Conservation (phyloP, 2,329 filamentous ascomycete species). For the Amphichorda felina region DNA sequence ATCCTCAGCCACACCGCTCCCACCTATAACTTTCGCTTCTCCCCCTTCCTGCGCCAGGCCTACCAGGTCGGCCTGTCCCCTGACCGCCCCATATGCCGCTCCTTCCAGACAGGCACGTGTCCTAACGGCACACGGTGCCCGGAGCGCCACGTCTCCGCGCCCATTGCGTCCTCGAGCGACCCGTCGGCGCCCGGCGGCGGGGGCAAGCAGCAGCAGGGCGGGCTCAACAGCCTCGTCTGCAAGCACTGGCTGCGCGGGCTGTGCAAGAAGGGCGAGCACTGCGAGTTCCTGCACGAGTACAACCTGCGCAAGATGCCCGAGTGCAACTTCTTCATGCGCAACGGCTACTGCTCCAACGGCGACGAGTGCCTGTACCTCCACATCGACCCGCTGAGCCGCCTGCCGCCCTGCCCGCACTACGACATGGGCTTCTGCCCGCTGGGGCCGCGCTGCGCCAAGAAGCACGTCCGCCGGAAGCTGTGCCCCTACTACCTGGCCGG, state of each 20-base stretch:
- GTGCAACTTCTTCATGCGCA: slow-evolving; percentile 90
- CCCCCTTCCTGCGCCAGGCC: slow-evolving; percentile 69
- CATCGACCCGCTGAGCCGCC: slow-evolving; percentile 69
- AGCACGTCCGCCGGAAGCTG: slow-evolving; percentile 71
- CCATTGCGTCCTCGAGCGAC: slow-evolving; percentile 2
- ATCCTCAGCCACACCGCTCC: slow-evolving; percentile 47
- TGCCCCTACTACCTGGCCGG: slow-evolving; percentile 84
- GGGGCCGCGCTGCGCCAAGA: slow-evolving; percentile 76
- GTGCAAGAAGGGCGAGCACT: slow-evolving; percentile 93
- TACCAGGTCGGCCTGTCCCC: slow-evolving; percentile 76
- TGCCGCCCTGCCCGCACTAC: slow-evolving; percentile 80
- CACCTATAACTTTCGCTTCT: slow-evolving; percentile 68
- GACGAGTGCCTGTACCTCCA: slow-evolving; percentile 94
- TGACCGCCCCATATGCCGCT: slow-evolving; percentile 71
- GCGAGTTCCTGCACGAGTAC: slow-evolving; percentile 98
- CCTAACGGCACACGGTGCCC: slow-evolving; percentile 74
- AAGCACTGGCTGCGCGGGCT: slow-evolving; percentile 97
- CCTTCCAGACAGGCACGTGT: slow-evolving; percentile 77
- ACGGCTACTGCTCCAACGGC: slow-evolving; percentile 90
- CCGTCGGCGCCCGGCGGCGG: slow-evolving; percentile 15
- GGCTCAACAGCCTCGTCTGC: slow-evolving; percentile 79
- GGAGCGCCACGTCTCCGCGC: slow-evolving; percentile 55
- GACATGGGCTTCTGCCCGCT: slow-evolving; percentile 90
- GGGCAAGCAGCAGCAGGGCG: slow-evolving; percentile 25
- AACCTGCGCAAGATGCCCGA: slow-evolving; percentile 97